Evolutionary conservation across 176 grass and related monocot genomes (phyloP), one percentile per base, ranked within the genome.

Genomic region (Pontederia crassipes): DNA sequence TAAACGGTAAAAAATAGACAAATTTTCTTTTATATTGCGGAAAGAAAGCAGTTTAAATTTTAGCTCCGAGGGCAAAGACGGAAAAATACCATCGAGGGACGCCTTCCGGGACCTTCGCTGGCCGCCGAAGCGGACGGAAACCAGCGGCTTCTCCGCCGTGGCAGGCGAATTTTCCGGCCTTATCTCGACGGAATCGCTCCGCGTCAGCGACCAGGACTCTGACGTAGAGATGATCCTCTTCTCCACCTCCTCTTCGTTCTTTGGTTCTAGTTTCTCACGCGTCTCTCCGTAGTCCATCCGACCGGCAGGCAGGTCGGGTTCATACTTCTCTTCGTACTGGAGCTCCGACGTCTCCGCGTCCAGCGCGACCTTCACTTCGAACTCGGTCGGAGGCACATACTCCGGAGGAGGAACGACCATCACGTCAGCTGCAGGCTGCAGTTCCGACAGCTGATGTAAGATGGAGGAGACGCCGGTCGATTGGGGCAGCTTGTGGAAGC

Each of bases 81-180:
- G 32, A 49, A 69, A 24, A 24, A 24, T 85, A 97, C 93, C 93
- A 73, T 91, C 87, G 1, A 70, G 79, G 66, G 73, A 85, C 51
- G 81, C 59, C 49, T 80, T 86, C 68, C 58, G 40, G 14, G 48
- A 55, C 73, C 82, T 97, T 55, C 74, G 55, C 46, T 72, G 57
- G 10, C 28, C 47, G 62, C 46, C 9, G 78, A 97, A 85, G 79
- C 87, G 65, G 46, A 69, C 16, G 15, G 84, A 91, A n/a, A 78
- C 48, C 16, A 75, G 71, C 27, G 84, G 84, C 56, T 80, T 91
- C 74, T 91, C 81, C 59, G 49, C 64, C 0, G 68, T 74, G 59
- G 81, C 40, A 40, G 32, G 32, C 32, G 32, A 40, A 40, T 7
- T 40, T 52, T 79, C 62, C 14, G 80, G 53, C 28, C 50, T 20